phyloP scores from a whole-genome alignment of 805 yeast genomes.

The Ogataea haglerorum region DNA sequence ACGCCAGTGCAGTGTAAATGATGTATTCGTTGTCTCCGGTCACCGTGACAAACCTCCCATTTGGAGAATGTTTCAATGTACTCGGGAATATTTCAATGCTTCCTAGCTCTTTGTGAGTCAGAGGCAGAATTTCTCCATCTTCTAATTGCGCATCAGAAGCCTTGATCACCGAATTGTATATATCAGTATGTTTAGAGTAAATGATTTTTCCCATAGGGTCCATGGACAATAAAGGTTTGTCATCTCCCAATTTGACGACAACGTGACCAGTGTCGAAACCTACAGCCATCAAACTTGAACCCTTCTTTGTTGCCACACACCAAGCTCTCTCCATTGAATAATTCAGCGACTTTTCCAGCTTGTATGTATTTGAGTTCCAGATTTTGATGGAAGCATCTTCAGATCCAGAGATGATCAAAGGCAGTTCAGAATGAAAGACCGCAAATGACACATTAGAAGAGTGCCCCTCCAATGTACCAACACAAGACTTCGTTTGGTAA shows the following conservation, averaged over 20 bases:
- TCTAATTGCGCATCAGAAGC: slow-evolving; percentile 56
- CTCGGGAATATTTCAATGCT: slow-evolving; percentile 90
- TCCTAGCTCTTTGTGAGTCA: slow-evolving; percentile 90
- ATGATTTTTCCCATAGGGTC: slow-evolving; percentile 89
- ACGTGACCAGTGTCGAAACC: slow-evolving; percentile 95
- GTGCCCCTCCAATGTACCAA: slow-evolving; percentile 93
- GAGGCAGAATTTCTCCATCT: slow-evolving; percentile 77
- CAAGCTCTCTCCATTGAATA: slow-evolving; percentile 94
- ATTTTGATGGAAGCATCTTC: slow-evolving; percentile 93
- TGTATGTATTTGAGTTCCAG: slow-evolving; percentile 94
- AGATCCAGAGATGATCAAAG: slow-evolving; percentile 90
- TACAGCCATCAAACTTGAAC: slow-evolving; percentile 75
- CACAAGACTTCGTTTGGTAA: slow-evolving; percentile 93
- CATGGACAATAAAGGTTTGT: slow-evolving; percentile 90
- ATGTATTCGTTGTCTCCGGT: slow-evolving; percentile 98
- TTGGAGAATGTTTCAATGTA: slow-evolving; percentile 85
- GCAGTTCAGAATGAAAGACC: slow-evolving; percentile 95
- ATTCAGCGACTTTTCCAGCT: slow-evolving; percentile 86
- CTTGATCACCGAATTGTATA: slow-evolving; percentile 77
- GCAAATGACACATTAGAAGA: slow-evolving; percentile 94
- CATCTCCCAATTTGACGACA: slow-evolving; percentile 86
- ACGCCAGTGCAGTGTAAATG: slow-evolving; percentile 92
- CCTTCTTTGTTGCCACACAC: slow-evolving; percentile 80
- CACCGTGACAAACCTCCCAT: slow-evolving; percentile 95
- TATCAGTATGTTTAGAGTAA: slow-evolving; percentile 88